Conservation (phyloP, 2,329 filamentous ascomycete genomes). For the Passalora sequoiae region DNA sequence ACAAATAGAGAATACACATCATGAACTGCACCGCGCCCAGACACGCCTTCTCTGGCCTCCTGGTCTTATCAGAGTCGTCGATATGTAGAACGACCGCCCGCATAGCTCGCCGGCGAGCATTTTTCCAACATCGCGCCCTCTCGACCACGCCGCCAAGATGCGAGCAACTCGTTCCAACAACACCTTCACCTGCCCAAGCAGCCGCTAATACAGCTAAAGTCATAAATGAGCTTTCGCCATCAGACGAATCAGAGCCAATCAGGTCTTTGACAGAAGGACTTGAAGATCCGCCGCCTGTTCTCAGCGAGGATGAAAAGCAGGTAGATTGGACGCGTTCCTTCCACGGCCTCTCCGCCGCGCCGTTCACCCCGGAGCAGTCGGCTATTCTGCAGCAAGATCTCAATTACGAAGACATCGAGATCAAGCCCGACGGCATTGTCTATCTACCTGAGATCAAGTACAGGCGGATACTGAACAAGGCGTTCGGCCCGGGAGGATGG, state of each 20-base stretch:
- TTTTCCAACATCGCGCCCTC: conserved; percentile 17
- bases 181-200: conserved; percentile 11
- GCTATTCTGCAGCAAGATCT: conserved; percentile 65
- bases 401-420: conserved; percentile 73
- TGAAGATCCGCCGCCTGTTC: conserved; percentile 45
- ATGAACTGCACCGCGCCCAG: conserved; percentile 21
- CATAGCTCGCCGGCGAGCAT: conserved; percentile 5
- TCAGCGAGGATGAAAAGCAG: conserved; percentile 47
- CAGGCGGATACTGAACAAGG: conserved; percentile 77
- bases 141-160: conserved; percentile 23
- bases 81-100: conserved; percentile 9
- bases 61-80: conserved; percentile 16
- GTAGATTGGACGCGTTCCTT: conserved; percentile 82
- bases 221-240: conserved; percentile 20
- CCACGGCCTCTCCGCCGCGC: conserved; percentile 65
- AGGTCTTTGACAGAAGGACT: conserved; percentile 48
- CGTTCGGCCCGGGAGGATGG: conserved; percentile 95
- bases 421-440: conserved; percentile 94
- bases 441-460: conserved; percentile 99
- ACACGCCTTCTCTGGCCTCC: conserved; percentile 23
- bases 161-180: conserved; percentile 16
- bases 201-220: conserved; percentile 16
- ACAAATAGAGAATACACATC: no score
- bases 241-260: conserved; percentile 22
- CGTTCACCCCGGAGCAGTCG: conserved; percentile 66